Evolutionary conservation across 805 yeast genomes (phyloP).

Genomic region (Komagataella mondaviorum): DNA sequence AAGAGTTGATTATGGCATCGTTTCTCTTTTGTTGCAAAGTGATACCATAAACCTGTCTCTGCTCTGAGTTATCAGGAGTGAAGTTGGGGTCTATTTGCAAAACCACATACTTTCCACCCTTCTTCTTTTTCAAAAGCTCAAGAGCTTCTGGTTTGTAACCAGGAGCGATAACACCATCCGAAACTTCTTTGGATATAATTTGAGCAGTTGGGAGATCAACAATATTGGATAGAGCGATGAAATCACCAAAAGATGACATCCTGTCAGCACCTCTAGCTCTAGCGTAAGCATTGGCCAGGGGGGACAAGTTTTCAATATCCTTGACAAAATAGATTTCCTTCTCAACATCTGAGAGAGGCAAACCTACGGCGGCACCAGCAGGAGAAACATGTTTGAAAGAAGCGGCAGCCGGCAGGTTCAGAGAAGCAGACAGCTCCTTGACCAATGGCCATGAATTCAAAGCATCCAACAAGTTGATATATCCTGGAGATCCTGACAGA

Average conservation of each 20-base stretch:
- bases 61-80: constrained; percentile 69
- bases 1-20: constrained; percentile 87
- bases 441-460: constrained; percentile 98
- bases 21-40: constrained; percentile 94
- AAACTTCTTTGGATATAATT: constrained; percentile 93
- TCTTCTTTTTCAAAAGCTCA: constrained; percentile 78
- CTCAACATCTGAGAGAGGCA: constrained; percentile 83
- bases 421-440: constrained; percentile 86
- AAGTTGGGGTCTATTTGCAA: constrained; percentile 93
- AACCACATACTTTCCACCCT: constrained; percentile 94
- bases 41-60: constrained; percentile 94
- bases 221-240: constrained; percentile 91
- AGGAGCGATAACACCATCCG: constrained; percentile 98
- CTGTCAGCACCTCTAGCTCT: constrained; percentile 99
- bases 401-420: constrained; percentile 96
- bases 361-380: constrained; percentile 97
- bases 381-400: constrained; percentile 98
- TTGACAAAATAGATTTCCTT: constrained; percentile 91
- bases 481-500: constrained; percentile 91
- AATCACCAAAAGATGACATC: constrained; percentile 98
- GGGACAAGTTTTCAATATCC: constrained; percentile 90
- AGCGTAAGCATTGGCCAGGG: constrained; percentile 95
- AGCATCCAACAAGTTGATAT: constrained; percentile 92
- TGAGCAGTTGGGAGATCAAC: constrained; percentile 95
- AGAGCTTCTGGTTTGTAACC: constrained; percentile 90